phyloP scores from a whole-genome alignment of 179 eudicot genomes.

The Actinidia arguta region DNA sequence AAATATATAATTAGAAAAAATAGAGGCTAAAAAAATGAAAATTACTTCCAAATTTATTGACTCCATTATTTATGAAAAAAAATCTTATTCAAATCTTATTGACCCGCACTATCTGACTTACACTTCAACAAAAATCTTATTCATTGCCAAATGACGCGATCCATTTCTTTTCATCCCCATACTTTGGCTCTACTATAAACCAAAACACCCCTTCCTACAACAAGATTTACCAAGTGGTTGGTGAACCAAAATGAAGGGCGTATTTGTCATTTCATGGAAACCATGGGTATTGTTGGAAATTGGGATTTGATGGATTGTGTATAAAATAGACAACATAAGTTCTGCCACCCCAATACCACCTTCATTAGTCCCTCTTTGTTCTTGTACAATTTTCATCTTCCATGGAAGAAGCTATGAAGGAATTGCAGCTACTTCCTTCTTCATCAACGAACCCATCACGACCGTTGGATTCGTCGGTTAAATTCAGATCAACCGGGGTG shows the following conservation, averaged over 20 bases:
- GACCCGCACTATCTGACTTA: too few relatives aligned
- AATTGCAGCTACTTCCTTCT: constrained; percentile 80
- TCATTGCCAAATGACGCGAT: constrained; percentile 46
- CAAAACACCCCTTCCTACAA: constrained; percentile 10
- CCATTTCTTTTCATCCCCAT: constrained; percentile 31
- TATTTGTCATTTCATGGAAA: constrained; percentile 20
- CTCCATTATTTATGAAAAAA: too few relatives aligned
- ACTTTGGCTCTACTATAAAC: constrained; percentile 12
- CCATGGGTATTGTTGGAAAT: constrained; percentile 19
- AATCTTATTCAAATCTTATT: too few relatives aligned
- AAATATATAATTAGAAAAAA: too few relatives aligned
- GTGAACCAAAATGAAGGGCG: not conserved
- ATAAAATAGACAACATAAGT: constrained; percentile 15
- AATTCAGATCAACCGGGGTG: constrained; percentile 17
- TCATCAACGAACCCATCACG: constrained; percentile 38
- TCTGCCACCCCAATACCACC: constrained; percentile 26
- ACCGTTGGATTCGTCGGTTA: constrained; percentile 28
- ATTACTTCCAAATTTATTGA: too few relatives aligned
- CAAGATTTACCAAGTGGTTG: not conserved
- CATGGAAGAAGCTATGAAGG: constrained; percentile 79
- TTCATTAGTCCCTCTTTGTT: not conserved
- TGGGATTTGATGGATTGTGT: not conserved
- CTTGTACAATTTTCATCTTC: constrained; percentile 10
- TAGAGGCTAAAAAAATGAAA: too few relatives aligned
- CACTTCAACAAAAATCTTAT: constrained; percentile 18